phyloP scores from a whole-genome alignment of 768 basidiomycete genomes.

The Psilocybe cubensis region DNA sequence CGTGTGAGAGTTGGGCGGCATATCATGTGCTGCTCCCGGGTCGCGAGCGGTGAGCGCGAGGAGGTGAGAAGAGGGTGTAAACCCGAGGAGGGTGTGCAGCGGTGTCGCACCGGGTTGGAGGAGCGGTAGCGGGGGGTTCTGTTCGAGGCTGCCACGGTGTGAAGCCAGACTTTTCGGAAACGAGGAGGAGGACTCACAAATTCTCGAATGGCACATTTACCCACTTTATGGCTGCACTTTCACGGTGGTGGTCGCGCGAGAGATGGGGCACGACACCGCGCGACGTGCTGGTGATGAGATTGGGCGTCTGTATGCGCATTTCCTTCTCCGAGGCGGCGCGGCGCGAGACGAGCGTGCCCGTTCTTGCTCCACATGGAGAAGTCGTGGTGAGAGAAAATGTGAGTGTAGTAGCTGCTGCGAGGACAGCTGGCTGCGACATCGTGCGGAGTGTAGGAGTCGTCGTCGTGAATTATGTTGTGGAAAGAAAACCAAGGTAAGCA shows the following conservation, averaged over 20 bases:
- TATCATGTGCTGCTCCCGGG: constrained; percentile 62
- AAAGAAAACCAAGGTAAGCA: not conserved
- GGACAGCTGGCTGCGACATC: constrained; percentile 18
- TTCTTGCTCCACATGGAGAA: constrained; percentile 35
- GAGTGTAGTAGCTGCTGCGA: constrained; percentile 3
- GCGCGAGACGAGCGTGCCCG: constrained; percentile 34
- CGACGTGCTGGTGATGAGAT: constrained; percentile 62
- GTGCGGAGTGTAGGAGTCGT: not conserved
- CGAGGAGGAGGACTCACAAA: constrained; percentile 61
- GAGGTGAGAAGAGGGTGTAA: constrained; percentile 47
- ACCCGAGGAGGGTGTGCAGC: constrained; percentile 71
- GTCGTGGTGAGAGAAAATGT: constrained; percentile 14
- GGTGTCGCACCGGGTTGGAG: constrained; percentile 54
- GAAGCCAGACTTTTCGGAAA: too few relatives aligned
- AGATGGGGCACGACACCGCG: constrained; percentile 79
- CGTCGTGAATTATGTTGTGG: not conserved
- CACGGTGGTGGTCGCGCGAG: constrained; percentile 59
- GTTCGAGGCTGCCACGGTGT: constrained; percentile 78
- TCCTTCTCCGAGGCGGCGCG: constrained; percentile 17
- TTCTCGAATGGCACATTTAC: constrained; percentile 78
- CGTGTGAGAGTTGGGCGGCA: constrained; percentile 73
- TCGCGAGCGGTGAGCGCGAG: constrained; percentile 67
- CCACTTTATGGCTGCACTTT: constrained; percentile 58
- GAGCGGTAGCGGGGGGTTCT: constrained; percentile 67
- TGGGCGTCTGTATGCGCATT: constrained; percentile 61